Conservation (phyloP, 805 yeast species). For the Teunomyces pallodes region DNA sequence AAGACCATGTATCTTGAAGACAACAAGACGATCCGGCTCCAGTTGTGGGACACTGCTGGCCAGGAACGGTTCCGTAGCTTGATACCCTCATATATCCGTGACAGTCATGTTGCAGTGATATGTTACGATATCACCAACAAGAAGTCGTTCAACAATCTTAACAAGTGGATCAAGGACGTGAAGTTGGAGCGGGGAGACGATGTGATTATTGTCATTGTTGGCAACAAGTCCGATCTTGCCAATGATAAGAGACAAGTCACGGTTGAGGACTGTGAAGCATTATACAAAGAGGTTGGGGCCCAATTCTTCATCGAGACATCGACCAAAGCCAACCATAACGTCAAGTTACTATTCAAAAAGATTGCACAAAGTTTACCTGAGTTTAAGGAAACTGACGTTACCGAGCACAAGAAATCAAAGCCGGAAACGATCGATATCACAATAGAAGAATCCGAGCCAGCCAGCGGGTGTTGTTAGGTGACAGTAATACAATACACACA, state of each 20-base stretch:
- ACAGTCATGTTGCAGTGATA: conserved; percentile 94
- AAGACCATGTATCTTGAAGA: conserved; percentile 82
- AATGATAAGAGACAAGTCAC: conserved; percentile 76
- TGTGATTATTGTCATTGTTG: conserved; percentile 86
- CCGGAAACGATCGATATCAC: conserved; percentile 41
- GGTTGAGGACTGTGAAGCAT: conserved; percentile 77
- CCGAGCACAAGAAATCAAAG: conserved; percentile 16
- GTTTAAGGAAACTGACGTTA: conserved; percentile 28
- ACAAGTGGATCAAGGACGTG: conserved; percentile 93
- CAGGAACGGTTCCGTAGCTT: conserved; percentile 94
- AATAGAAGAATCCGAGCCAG: conserved; percentile 23
- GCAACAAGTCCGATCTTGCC: conserved; percentile 81
- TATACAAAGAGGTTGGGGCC: conserved; percentile 70
- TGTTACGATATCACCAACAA: conserved; percentile 90
- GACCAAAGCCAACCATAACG: conserved; percentile 93
- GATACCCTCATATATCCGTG: conserved; percentile 94
- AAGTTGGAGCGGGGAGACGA: conserved; percentile 88
- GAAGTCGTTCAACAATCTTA: conserved; percentile 78
- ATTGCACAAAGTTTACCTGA: conserved; percentile 92
- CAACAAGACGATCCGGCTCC: conserved; percentile 84
- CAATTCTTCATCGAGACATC: conserved; percentile 87
- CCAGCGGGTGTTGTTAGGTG: conserved; percentile 2
- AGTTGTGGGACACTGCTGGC: conserved; percentile 97
- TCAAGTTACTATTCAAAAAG: conserved; percentile 82
- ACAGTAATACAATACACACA: neutral